Conservation (phyloP, 1,284 basidiomycete species). For the Heterobasidion parviporum region DNA sequence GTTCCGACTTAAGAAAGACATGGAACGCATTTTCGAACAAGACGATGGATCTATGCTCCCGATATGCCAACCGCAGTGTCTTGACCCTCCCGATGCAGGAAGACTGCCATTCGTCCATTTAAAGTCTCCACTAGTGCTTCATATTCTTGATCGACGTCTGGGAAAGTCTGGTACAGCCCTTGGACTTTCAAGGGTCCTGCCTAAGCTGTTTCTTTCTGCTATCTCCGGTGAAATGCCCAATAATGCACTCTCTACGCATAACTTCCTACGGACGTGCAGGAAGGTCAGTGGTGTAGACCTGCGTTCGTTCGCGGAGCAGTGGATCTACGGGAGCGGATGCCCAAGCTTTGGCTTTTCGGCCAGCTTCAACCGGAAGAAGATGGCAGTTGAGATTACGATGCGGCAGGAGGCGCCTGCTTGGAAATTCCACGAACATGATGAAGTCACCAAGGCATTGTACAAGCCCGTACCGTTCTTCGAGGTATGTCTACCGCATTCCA, state of each 20-base stretch:
- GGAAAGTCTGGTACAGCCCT: conserved; percentile 94
- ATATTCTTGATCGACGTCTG: conserved; percentile 90
- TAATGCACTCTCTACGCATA: conserved; percentile 84
- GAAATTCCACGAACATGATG: conserved; percentile 58
- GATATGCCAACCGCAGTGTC: conserved; percentile 82
- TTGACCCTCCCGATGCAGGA: conserved; percentile 77
- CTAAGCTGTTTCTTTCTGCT: conserved; percentile 91
- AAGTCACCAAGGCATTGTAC: conserved; percentile 56
- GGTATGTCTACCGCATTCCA: conserved; percentile 27
- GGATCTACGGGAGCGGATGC: conserved; percentile 97
- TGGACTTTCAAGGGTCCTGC: conserved; percentile 90
- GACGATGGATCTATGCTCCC: conserved; percentile 91
- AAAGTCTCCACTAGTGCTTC: conserved; percentile 91
- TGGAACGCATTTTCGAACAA: conserved; percentile 85
- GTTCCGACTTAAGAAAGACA: conserved; percentile 93
- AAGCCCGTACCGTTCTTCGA: conserved; percentile 89
- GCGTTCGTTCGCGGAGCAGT: conserved; percentile 90
- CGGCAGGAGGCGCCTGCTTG: conserved; percentile 80
- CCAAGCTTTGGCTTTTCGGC: conserved; percentile 88
- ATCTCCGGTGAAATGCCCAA: conserved; percentile 86
- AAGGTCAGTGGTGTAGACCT: conserved; percentile 92
- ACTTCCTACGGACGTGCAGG: conserved; percentile 87
- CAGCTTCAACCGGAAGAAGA: conserved; percentile 95
- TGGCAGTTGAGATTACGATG: conserved; percentile 95
- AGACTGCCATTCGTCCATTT: conserved; percentile 86